phyloP scores from a whole-genome alignment of 2,329 filamentous ascomycete species.

The Microcyclospora tardicrescens region DNA sequence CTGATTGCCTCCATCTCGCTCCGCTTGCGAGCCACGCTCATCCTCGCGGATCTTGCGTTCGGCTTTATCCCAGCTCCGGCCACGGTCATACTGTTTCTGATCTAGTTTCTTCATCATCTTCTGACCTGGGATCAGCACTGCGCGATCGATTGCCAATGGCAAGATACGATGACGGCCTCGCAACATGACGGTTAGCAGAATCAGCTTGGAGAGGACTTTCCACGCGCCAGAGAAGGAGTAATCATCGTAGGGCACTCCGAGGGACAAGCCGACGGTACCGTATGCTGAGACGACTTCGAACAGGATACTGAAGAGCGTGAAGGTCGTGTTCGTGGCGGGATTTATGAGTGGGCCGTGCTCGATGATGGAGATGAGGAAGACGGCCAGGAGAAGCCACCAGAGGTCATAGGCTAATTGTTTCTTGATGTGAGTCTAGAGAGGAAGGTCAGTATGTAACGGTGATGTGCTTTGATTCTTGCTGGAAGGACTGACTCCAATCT shows the following conservation, averaged over 20 bases:
- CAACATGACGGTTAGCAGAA: conserved; percentile 50
- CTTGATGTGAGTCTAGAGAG: conserved; percentile 24
- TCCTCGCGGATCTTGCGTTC: no score
- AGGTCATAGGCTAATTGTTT: conserved; percentile 29
- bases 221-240: conserved; percentile 56
- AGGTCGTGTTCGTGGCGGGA: conserved; percentile 8
- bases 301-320: conserved; percentile 26
- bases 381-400: conserved; percentile 28
- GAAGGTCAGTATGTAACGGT: conserved; percentile 40
- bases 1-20: no score
- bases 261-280: conserved; percentile 13
- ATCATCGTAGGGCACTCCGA: conserved; percentile 18
- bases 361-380: conserved; percentile 28
- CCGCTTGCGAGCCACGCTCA: no score
- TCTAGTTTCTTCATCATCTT: no score
- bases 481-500: background rate
- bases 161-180: conserved; percentile 49
- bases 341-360: conserved; percentile 13
- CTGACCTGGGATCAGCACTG: conserved; percentile 44
- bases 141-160: conserved; percentile 51
- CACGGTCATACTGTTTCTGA: no score
- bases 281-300: conserved; percentile 28
- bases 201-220: conserved; percentile 48
- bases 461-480: no score
- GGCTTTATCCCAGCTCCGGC: no score